Conservation (phyloP, 1,139 yeast species). For the Suhomyces yuchorum region DNA sequence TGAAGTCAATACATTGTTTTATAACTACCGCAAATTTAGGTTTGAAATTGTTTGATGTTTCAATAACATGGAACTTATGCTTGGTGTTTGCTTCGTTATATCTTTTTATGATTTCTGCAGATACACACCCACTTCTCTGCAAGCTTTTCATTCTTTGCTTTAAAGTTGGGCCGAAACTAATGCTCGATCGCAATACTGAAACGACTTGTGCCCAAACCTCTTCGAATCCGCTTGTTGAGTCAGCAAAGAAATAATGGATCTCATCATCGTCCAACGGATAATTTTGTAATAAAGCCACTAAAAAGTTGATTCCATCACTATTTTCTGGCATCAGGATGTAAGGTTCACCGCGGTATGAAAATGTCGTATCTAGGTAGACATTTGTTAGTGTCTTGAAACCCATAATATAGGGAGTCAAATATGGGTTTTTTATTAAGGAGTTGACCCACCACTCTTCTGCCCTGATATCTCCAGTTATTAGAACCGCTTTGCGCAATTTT, state of each 20-base stretch:
- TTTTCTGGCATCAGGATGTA: slow-evolving; percentile 48
- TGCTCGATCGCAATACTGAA: slow-evolving; percentile 29
- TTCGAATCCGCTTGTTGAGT: slow-evolving; percentile 56
- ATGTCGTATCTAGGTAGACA: slow-evolving; percentile 61
- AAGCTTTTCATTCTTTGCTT: slow-evolving; percentile 20
- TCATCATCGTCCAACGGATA: slow-evolving; percentile 49
- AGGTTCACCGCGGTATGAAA: slow-evolving; percentile 53
- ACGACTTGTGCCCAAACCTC: slow-evolving; percentile 52
- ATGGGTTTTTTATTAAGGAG: slow-evolving; percentile 38
- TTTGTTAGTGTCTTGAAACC: slow-evolving; percentile 41
- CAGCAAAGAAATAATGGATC: slow-evolving; percentile 44
- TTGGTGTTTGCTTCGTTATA: neutral
- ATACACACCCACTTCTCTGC: neutral
- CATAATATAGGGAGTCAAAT: slow-evolving; percentile 45
- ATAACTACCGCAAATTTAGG: slow-evolving; percentile 23
- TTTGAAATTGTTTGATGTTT: neutral
- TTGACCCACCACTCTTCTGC: slow-evolving; percentile 60
- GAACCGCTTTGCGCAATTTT: slow-evolving; percentile 32
- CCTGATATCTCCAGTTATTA: slow-evolving; percentile 61
- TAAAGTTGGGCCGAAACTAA: slow-evolving; percentile 35
- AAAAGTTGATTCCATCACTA: slow-evolving; percentile 41
- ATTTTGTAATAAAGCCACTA: slow-evolving; percentile 33
- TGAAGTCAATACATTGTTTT: slow-evolving; percentile 45
- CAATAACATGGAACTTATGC: slow-evolving; percentile 9
- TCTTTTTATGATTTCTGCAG: neutral